Evolutionary conservation across 345 rosid genomes (phyloP).

Genomic region (Rhodomyrtus tomentosa): DNA sequence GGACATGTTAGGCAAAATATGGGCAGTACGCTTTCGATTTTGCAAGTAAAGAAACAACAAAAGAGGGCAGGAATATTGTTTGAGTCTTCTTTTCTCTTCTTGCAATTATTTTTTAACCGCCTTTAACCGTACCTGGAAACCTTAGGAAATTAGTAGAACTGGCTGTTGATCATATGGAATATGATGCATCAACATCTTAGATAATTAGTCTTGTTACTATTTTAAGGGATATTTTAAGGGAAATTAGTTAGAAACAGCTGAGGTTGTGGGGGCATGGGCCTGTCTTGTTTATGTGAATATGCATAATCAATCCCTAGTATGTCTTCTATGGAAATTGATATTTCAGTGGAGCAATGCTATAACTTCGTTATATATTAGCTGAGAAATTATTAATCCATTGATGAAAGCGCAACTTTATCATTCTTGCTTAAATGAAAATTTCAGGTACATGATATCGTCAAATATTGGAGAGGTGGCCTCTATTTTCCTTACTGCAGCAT

Average conservation of each 20-base stretch:
- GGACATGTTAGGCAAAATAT: background rate
- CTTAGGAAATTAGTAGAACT: background rate
- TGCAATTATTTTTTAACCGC: background rate
- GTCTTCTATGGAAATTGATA: background rate
- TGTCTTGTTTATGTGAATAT: background rate
- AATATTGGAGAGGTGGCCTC: slow-evolving; percentile 98
- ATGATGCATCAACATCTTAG: background rate
- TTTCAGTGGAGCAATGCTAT: background rate
- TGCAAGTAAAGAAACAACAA: background rate
- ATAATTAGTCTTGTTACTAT: background rate
- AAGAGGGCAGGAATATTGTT: background rate
- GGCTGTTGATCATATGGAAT: background rate
- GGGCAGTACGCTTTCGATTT: background rate
- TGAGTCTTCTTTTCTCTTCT: background rate
- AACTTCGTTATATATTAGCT: background rate
- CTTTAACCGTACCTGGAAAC: background rate
- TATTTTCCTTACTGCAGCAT: slow-evolving; percentile 87
- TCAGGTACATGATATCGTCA: slow-evolving; percentile 98
- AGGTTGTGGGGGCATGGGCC: background rate
- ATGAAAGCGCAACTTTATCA: background rate
- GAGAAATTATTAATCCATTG: background rate
- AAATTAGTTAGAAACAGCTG: background rate
- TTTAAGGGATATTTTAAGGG: background rate
- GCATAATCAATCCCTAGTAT: background rate
- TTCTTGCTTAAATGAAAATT: background rate